Evolutionary conservation across 139 green algal genomes (phyloP).

Genomic region (Chlamydomonas sphaeroides): DNA sequence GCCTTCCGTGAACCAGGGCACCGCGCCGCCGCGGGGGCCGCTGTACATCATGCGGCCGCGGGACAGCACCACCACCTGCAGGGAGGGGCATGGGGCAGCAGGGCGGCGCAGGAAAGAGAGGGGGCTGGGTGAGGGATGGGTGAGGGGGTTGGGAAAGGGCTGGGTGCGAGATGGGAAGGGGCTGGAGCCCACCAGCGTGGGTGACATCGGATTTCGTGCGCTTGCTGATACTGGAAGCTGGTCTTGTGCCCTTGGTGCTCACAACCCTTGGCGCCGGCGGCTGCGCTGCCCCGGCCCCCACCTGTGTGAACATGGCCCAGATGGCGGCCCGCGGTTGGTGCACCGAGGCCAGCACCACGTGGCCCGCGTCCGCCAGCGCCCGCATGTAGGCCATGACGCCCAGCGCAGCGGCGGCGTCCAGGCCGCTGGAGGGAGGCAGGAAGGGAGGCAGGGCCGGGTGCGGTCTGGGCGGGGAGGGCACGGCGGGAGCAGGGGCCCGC

Average conservation of each 20-base stretch:
- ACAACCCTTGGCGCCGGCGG: too few relatives aligned
- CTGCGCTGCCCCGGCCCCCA: too few relatives aligned
- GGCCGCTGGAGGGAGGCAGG: constrained; percentile 52
- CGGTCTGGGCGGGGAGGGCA: neutral
- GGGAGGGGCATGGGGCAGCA: neutral
- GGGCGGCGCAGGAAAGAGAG: neutral
- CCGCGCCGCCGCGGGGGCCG: constrained; percentile 41
- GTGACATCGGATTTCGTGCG: too few relatives aligned
- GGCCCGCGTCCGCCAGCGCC: constrained; percentile 68
- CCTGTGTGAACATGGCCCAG: constrained; percentile 83
- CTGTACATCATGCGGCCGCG: constrained; percentile 61
- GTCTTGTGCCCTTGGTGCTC: too few relatives aligned
- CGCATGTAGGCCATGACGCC: constrained; percentile 50
- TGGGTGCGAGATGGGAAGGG: too few relatives aligned
- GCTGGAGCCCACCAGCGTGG: too few relatives aligned
- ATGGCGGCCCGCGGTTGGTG: constrained; percentile 90
- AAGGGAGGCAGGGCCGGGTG: too few relatives aligned
- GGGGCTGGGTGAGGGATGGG: neutral
- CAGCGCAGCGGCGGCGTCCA: constrained; percentile 42
- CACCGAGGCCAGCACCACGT: constrained; percentile 85
- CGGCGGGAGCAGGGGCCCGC: too few relatives aligned
- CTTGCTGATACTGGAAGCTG: too few relatives aligned
- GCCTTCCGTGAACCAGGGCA: constrained; percentile 56
- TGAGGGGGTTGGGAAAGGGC: neutral
- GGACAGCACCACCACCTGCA: constrained; percentile 85